Conservation (phyloP, 768 basidiomycete genomes). For the Leccinellum albellum region DNA sequence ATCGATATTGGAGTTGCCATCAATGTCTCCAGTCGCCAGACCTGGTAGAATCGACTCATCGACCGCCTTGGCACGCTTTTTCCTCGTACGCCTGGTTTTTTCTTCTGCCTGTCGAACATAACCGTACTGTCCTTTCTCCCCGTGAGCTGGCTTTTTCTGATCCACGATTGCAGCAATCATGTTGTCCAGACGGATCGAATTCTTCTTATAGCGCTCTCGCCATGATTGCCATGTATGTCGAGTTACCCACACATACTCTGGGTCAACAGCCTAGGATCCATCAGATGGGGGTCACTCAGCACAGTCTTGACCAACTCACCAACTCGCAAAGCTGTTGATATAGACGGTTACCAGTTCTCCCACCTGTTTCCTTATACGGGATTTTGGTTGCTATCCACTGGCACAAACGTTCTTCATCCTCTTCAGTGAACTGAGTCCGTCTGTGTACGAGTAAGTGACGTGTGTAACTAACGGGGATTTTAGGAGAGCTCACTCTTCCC, state of each 20-base stretch:
- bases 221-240: slow-evolving; percentile 90
- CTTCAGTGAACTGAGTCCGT: slow-evolving; percentile 72
- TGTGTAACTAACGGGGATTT: background rate
- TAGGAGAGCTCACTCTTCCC: slow-evolving; percentile 61
- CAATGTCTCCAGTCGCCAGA: slow-evolving; percentile 11
- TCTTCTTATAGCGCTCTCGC: slow-evolving; percentile 87
- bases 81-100: slow-evolving; percentile 55
- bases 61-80: slow-evolving; percentile 39
- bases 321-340: slow-evolving; percentile 79
- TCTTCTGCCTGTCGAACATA: slow-evolving; percentile 75
- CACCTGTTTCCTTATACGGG: slow-evolving; percentile 78
- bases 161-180: slow-evolving; percentile 65
- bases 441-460: slow-evolving; percentile 34
- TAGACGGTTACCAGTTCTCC: slow-evolving; percentile 75
- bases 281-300: background rate
- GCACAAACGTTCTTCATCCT: slow-evolving; percentile 72
- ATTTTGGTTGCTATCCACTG: slow-evolving; percentile 81
- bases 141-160: slow-evolving; percentile 61
- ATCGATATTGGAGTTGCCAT: slow-evolving; percentile 3
- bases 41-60: slow-evolving; percentile 23
- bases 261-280: slow-evolving; percentile 49
- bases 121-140: slow-evolving; percentile 80
- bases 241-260: slow-evolving; percentile 74
- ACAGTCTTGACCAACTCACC: slow-evolving; percentile 37
- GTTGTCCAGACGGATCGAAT: slow-evolving; percentile 60